Evolutionary conservation across 805 yeast genomes (phyloP), one percentile per base, ranked within the genome.

Genomic region (Citeromyces matritensis): DNA sequence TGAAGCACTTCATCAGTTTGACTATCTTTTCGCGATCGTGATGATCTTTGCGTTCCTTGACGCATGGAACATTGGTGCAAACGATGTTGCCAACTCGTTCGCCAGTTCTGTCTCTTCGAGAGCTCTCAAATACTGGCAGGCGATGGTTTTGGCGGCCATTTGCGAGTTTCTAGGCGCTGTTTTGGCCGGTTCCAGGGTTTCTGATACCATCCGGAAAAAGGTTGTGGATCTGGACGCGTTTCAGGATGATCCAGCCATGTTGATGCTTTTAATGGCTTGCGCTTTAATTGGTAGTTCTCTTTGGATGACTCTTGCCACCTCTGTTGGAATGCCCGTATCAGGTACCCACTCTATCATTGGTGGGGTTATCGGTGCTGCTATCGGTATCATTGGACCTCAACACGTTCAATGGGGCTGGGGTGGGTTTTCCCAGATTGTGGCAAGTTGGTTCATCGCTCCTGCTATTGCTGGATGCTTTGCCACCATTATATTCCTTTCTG

Each of bases 401-500:
- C 60, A 69, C 37, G 65, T 78, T 33, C 55, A 48, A 33, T 79
- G 88, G 88, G 85, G 84, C 17, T 79, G 86, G 88, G 32, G 41
- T 10, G 84, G 86, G 19, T 75, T 79, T 36, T 44, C 80, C 1
- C 76, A 73, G 50, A 78, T 78, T 39, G 69, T 73, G 37, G 86
- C 88, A 3, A 73, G 85, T 9, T 79, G 86, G 86, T 73, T 74
- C 45, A 71, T 78, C 54, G 85, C 88, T 5, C 88, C 88, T 10
- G 48, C 60, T 13, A 57, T 78, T 36, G 78, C 86, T 10, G 88
- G 84, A 37, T 43, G 49, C 24, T 65, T 79, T 39, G 72, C 83
- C 4, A 49, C 78, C 3, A 53, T 68, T 27, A 48, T 73, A 32
- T 79, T 77, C 48, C 52, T 73, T 34, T 49, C 68, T 31, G 65